phyloP scores from a whole-genome alignment of 1,284 basidiomycete genomes.

The Sanguinoderma infundibulare region DNA sequence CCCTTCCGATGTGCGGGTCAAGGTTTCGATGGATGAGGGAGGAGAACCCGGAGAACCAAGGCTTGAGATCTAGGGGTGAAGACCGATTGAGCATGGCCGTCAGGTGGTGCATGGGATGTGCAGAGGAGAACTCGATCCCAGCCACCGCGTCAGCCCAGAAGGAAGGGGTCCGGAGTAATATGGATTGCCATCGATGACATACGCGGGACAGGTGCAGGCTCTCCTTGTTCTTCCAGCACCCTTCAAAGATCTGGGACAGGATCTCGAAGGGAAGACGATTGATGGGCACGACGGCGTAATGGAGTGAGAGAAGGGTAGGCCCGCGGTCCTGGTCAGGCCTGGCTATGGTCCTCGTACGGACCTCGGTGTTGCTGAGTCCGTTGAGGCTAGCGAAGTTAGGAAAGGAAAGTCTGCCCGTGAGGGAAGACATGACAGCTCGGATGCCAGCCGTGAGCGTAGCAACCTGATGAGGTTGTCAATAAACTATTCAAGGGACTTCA shows the following conservation, averaged over 20 bases:
- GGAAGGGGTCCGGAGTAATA: not conserved
- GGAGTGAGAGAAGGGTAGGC: not conserved
- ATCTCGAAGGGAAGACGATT: not conserved
- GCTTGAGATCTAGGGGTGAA: not conserved
- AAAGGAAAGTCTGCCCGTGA: no score
- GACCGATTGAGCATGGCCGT: not conserved
- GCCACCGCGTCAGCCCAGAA: not conserved
- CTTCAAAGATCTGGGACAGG: not conserved
- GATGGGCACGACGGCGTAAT: not conserved
- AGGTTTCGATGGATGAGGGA: not conserved
- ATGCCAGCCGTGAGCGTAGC: no score
- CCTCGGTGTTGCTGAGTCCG: not conserved
- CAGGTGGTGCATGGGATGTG: not conserved
- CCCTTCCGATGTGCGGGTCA: no score
- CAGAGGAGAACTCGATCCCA: not conserved
- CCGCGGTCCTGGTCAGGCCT: not conserved
- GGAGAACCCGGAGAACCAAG: not conserved
- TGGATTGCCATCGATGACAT: not conserved
- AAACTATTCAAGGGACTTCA: no score
- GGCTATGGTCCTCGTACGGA: not conserved
- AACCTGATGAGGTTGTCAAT: no score
- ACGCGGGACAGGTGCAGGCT: not conserved
- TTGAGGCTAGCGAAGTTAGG: no score
- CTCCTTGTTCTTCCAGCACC: not conserved
- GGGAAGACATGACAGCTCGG: no score